Evolutionary conservation across 805 yeast genomes (phyloP).

Genomic region (Nakazawaea holstii): DNA sequence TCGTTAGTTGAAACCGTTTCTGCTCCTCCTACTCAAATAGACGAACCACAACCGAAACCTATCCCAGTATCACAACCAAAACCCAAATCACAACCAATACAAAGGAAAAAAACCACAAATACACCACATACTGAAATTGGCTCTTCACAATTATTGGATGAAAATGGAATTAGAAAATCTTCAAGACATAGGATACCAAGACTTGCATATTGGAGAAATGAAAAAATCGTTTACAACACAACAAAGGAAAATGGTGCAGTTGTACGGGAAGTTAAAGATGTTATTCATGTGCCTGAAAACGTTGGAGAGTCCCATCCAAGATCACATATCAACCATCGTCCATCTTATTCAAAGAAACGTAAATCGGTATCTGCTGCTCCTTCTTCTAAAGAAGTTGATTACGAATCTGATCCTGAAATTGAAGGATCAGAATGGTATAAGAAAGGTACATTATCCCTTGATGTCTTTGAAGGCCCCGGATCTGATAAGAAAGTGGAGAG

Average conservation of each 20-base stretch:
- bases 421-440: slow-evolving; percentile 51
- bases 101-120: slow-evolving; percentile 5
- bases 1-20: too few relatives aligned
- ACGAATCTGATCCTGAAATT: slow-evolving; percentile 27
- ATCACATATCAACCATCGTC: background rate
- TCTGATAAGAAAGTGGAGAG: slow-evolving; percentile 37
- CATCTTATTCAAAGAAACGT: slow-evolving; percentile 13
- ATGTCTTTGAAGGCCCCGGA: slow-evolving; percentile 49
- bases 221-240: slow-evolving; percentile 55
- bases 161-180: slow-evolving; percentile 51
- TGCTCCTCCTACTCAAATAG: too few relatives aligned
- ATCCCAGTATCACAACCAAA: too few relatives aligned
- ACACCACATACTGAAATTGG: background rate
- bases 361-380: slow-evolving; percentile 12
- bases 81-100: slow-evolving; percentile 4
- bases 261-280: slow-evolving; percentile 53
- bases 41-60: too few relatives aligned
- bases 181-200: slow-evolving; percentile 64
- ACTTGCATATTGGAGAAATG: slow-evolving; percentile 81
- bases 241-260: slow-evolving; percentile 39
- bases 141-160: background rate
- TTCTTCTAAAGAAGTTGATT: slow-evolving; percentile 17
- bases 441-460: slow-evolving; percentile 33
- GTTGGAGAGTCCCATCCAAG: background rate
- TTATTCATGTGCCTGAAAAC: slow-evolving; percentile 43